phyloP scores from a whole-genome alignment of 495 filamentous ascomycete species.

The Daldinia bambusicola region DNA sequence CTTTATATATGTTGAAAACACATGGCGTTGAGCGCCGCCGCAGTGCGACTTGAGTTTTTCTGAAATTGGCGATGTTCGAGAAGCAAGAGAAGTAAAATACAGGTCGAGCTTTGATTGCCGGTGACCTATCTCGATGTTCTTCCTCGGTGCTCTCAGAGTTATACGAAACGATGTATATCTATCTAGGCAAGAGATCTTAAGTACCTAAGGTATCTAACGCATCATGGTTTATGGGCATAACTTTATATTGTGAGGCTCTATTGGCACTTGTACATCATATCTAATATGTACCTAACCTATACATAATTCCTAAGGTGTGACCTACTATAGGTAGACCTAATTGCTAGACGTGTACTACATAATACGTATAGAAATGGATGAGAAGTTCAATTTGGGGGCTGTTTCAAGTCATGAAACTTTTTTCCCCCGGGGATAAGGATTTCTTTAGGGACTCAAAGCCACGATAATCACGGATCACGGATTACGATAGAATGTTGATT shows the following conservation, averaged over 20 bases:
- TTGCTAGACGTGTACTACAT: background rate
- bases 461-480: too few species aligned
- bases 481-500: background rate
- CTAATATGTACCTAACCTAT: too few species aligned
- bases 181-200: background rate
- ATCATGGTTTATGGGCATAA: too few species aligned
- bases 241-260: background rate
- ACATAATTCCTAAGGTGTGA: too few species aligned
- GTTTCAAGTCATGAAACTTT: slow-evolving; percentile 37
- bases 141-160: background rate
- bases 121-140: background rate
- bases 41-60: slow-evolving; percentile 16
- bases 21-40: slow-evolving; percentile 20
- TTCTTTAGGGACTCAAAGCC: background rate
- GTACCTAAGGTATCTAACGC: too few species aligned
- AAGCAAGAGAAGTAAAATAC: slow-evolving; percentile 5
- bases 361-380: slow-evolving; percentile 14
- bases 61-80: slow-evolving; percentile 27
- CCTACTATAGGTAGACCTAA: too few species aligned
- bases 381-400: slow-evolving; percentile 38
- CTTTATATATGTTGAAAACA: slow-evolving; percentile 16
- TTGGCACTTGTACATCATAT: background rate
- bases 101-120: background rate
- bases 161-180: background rate
- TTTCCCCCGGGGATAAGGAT: slow-evolving; percentile 17